phyloP scores from a whole-genome alignment of 371 early-diverging fungal species.

The Syncephalis plumigaleata region DNA sequence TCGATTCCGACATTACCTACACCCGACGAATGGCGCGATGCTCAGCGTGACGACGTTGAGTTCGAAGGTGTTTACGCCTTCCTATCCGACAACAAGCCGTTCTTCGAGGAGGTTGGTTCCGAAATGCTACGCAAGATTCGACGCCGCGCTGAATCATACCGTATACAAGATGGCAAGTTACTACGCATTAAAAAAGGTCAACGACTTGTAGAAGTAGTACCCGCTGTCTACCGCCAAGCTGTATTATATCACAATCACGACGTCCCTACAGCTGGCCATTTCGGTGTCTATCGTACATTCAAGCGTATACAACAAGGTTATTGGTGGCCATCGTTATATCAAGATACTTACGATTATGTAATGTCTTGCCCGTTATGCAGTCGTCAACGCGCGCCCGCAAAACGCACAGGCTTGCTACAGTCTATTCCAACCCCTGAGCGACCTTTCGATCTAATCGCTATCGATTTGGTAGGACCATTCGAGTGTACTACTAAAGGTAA shows the following conservation, averaged over 20 bases:
- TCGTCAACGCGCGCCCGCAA: not conserved
- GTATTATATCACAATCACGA: too few relatives aligned
- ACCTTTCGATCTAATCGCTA: constrained; percentile 2
- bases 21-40: constrained; percentile 2
- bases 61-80: too few relatives aligned
- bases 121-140: too few relatives aligned
- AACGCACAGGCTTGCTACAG: not conserved
- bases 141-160: too few relatives aligned
- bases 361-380: not conserved
- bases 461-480: constrained; percentile 6
- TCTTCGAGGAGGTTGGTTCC: too few relatives aligned
- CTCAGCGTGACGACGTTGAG: not conserved
- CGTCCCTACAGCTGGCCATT: not conserved
- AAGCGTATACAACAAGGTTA: not conserved
- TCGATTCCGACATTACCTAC: constrained; percentile 1
- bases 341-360: not conserved
- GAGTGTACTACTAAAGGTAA: not conserved
- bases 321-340: not conserved
- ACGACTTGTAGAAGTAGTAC: too few relatives aligned
- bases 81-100: too few relatives aligned
- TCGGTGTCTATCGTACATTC: not conserved
- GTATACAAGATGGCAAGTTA: too few relatives aligned
- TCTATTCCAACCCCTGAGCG: not conserved
- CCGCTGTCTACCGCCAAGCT: too few relatives aligned
- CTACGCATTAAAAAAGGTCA: too few relatives aligned